These are phyloP conservation scores for Leishmania guyanensis DNA, from an alignment of 208 protist genomes.

Conservation along the genomic window DNA sequence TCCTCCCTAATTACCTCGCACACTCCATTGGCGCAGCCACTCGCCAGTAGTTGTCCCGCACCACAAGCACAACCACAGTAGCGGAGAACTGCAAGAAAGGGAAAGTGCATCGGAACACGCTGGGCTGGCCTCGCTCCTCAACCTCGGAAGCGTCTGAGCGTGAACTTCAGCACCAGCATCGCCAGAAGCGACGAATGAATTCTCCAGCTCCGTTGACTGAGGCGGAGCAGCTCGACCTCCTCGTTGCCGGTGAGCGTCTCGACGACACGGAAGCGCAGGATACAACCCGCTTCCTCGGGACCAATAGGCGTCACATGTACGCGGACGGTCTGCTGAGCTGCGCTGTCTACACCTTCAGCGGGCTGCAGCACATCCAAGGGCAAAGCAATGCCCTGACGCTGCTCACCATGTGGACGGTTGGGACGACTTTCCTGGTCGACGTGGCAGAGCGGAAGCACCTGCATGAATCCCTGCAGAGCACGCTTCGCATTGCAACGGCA, in stretches of 20 bases:
- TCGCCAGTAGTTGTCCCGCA: too few relatives aligned
- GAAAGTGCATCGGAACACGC: not conserved
- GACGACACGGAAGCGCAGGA: conserved; percentile 33
- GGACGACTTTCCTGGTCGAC: conserved; percentile 73
- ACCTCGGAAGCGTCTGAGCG: not conserved
- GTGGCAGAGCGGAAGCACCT: conserved; percentile 57
- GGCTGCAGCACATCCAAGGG: conserved; percentile 67
- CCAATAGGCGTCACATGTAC: conserved; percentile 64
- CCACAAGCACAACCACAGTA: not conserved
- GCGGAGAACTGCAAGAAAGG: not conserved
- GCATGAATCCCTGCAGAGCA: conserved; percentile 29
- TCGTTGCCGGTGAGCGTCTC: conserved; percentile 49
- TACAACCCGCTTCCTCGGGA: conserved; percentile 37
- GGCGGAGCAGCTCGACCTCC: conserved; percentile 45
- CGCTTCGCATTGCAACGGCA: not conserved
- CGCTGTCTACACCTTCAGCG: conserved; percentile 69
- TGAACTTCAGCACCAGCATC: conserved; percentile 7
- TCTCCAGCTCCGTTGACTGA: conserved; percentile 17
- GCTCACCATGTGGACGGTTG: conserved; percentile 77
- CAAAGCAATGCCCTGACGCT: conserved; percentile 72
- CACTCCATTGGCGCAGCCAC: not conserved
- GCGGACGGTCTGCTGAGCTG: conserved; percentile 50
- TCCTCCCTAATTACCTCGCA: not conserved
- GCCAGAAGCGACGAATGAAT: not conserved
- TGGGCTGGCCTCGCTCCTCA: conserved; percentile 18